Evolutionary conservation across 2,329 filamentous ascomycete species (phyloP), one percentile per base, ranked within the genome.

Genomic region (Trichoderma polysporum): DNA sequence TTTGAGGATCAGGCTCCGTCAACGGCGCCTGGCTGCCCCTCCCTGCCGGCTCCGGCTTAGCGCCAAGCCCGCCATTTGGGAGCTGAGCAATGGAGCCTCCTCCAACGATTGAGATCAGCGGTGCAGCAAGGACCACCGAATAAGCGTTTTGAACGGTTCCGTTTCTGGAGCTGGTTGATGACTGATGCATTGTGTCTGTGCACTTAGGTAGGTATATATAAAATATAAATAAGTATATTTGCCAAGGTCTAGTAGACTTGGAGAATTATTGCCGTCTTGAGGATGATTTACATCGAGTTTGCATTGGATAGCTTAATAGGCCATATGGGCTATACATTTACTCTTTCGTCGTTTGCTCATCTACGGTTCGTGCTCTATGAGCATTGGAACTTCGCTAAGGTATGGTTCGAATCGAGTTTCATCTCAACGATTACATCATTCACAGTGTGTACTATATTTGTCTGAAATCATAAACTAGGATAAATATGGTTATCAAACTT

Each of bases 141-240:
- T 41, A 41, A 66, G 63, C 53, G 58, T 29, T 49, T 50, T 29
- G 25, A 31, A 25, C 17, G 49, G 49, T 13, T 17, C 49, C 49
- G 8, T 31, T 52, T 22, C 19, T 97, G 39, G 39, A n/a, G 13
- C 33, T 41, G 37, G n/a, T n/a, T n/a, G n/a, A n/a, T n/a, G n/a
- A n/a, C n/a, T n/a, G n/a, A n/a, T n/a, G n/a, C n/a, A 45, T 3
- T 19, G 39, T 41, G 39, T 19, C 39, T 41, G 39, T n/a, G 5
- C 39, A 41, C 9, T 13, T 19, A 41, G 17, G 1, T 45, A 5
- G 39, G 19, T 45, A 17, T 19, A 3, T 45, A 2, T 2, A n/a
- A 45, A 8, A 45, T 45, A 7, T 41, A 41, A n/a, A 8, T 2
- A 3, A 9, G 39, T 19, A 41, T 13, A n/a, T 2, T 8, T 5